These are phyloP conservation scores for Aspergillus aculeatus DNA, from an alignment of 2,329 filamentous ascomycete species.

Conservation along the genomic window DNA sequence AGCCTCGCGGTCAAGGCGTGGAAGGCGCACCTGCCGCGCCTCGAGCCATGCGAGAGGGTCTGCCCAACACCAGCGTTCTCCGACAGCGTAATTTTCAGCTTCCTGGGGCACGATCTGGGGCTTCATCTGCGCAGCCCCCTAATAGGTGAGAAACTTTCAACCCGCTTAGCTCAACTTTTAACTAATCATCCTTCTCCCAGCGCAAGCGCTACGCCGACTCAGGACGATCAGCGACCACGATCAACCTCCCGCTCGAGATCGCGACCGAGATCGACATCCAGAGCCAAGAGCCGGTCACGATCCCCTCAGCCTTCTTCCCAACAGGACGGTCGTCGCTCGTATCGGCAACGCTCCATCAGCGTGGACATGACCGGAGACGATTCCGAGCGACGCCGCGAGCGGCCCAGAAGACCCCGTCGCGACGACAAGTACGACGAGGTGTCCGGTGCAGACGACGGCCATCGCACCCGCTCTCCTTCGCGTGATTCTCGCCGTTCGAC, in stretches of 20 bases:
- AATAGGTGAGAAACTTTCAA: conserved; percentile 29
- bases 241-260: conserved; percentile 29
- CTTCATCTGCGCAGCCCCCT: conserved; percentile 21
- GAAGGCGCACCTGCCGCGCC: conserved; percentile 82
- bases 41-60: conserved; percentile 87
- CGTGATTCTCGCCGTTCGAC: conserved; percentile 58
- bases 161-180: conserved; percentile 6
- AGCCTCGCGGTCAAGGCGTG: conserved; percentile 57
- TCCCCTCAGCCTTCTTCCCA: conserved; percentile 39
- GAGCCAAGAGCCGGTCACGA: conserved; percentile 30
- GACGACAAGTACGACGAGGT: conserved; percentile 50
- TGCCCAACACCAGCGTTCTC: conserved; percentile 76
- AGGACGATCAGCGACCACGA: conserved; percentile 30
- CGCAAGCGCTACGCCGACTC: conserved; percentile 35
- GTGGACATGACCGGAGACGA: conserved; percentile 37
- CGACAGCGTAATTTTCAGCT: conserved; percentile 56
- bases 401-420: conserved; percentile 28
- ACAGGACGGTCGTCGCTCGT: conserved; percentile 51
- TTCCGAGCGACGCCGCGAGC: conserved; percentile 27
- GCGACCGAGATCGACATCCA: conserved; percentile 29
- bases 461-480: conserved; percentile 65
- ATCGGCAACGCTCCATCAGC: conserved; percentile 51
- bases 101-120: conserved; percentile 28
- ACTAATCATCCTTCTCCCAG: conserved; percentile 8
- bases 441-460: conserved; percentile 38